phyloP scores from a whole-genome alignment of 2,329 filamentous ascomycete species.

The Phoma sp. region DNA sequence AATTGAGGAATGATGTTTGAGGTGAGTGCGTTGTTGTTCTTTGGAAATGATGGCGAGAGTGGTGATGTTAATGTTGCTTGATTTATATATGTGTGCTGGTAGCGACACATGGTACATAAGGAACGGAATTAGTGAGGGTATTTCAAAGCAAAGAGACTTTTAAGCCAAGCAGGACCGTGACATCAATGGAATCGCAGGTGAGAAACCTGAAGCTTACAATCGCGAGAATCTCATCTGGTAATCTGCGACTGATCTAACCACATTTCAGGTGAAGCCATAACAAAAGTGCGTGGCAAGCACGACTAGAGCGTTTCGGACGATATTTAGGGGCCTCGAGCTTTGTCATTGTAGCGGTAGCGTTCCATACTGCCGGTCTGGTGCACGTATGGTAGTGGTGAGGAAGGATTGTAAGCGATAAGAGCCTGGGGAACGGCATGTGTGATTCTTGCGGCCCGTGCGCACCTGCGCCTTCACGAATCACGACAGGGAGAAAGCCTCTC shows the following conservation, averaged over 20 bases:
- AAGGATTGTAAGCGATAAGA: neutral
- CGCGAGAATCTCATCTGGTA: neutral
- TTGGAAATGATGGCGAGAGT: no score
- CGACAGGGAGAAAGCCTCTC: no score
- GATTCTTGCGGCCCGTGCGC: neutral
- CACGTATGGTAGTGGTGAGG: neutral
- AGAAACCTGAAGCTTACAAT: neutral
- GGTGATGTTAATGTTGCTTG: no score
- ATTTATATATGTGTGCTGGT: no score
- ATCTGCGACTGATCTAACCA: no score
- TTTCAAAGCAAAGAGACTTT: neutral
- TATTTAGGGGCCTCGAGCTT: neutral
- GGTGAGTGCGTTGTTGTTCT: no score
- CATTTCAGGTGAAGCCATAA: neutral
- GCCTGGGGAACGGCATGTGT: neutral
- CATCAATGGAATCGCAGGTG: neutral
- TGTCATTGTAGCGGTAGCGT: neutral
- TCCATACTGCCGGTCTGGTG: no score
- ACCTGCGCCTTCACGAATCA: neutral
- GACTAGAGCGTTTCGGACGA: neutral
- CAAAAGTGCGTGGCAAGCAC: neutral
- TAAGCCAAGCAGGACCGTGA: neutral
- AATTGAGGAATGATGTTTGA: neutral
- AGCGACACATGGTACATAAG: no score
- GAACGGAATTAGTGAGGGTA: no score